Base-by-base conservation (phyloP, 2,329 filamentous ascomycete genomes). In the Penicillium sp. region DNA sequence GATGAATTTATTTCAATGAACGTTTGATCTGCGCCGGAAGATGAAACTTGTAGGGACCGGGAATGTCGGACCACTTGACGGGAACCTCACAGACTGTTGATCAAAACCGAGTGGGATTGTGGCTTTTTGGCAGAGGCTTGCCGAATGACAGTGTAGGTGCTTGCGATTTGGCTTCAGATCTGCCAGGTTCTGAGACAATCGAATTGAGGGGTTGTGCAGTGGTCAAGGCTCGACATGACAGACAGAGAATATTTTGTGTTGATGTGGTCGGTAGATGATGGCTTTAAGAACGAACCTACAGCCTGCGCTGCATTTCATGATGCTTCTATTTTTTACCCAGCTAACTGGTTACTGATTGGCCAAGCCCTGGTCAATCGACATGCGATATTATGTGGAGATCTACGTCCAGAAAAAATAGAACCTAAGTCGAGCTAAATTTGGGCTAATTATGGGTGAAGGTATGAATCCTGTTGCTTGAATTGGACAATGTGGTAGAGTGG, bases 241-340 rank as follows among this genome's bases (percentile, higher is more conserved):
- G 28, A 9, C 28, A 5, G 28, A 5, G 28, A 43, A 37, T n/a
- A 18, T 39, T 33, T 43, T 39, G 38, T 47, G 39, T 38, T 38
- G 26, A 39, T 11, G 39, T 39, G 11, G 11, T 43, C 33, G 46
- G 46, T 43, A 18, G 37, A 33, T 25, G 46, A 43, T 25, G 39
- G 34, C 39, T 48, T 48, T 43, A 39, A 46, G 40, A 40, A 43
- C 34, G 39, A 48, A 48, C 39, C 33, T 32, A 35, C 12, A 40
- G 39, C 42, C 45, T 42, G 42, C 27, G 38, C 39, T 39, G 39
- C 34, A 39, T 28, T 18, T 39, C 9, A 8, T 27, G 27, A 39
- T 43, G 46, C 40, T 48, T 48, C 46, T 48, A 48, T 48, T 48
- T 48, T 48, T 48, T 39, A 39, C 38, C 28, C 29, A 37, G 39